Evolutionary conservation across 306 rosid species (phyloP).

Genomic region (Fragaria nilgerrensis): DNA sequence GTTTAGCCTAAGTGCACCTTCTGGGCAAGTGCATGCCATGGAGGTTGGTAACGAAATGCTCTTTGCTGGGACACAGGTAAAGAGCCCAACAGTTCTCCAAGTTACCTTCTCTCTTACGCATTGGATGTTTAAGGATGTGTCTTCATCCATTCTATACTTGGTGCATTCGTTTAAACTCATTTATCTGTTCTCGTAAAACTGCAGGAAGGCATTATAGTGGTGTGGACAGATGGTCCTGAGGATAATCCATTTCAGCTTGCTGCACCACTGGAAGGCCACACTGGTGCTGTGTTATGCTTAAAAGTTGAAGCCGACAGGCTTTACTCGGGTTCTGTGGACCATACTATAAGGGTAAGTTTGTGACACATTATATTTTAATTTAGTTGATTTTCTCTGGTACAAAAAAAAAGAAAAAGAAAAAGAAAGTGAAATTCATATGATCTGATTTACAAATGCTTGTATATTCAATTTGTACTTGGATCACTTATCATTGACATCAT

Average conservation of each 20-base stretch:
- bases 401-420: not conserved
- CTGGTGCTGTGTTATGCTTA: slow-evolving; percentile 20
- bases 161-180: not conserved
- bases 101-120: not conserved
- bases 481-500: not conserved
- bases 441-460: not conserved
- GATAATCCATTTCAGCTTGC: slow-evolving; percentile 26
- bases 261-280: slow-evolving; percentile 37
- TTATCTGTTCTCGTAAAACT: not conserved
- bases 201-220: slow-evolving; percentile 39
- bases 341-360: slow-evolving; percentile 34
- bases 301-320: slow-evolving; percentile 31
- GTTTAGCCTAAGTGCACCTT: slow-evolving; percentile 39
- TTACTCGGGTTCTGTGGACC: slow-evolving; percentile 44
- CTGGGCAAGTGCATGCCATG: slow-evolving; percentile 39
- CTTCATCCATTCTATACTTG: not conserved
- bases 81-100: not conserved
- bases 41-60: slow-evolving; percentile 32
- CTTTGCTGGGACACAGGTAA: slow-evolving; percentile 44
- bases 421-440: not conserved
- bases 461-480: not conserved
- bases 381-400: not conserved
- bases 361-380: not conserved
- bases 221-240: slow-evolving; percentile 33
- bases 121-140: not conserved